Percentiles rank a stretch among this genome's conserved stretches.
Conservation (phyloP, 805 yeast genomes). For the Kodamaea hsintzibuensis region DNA sequence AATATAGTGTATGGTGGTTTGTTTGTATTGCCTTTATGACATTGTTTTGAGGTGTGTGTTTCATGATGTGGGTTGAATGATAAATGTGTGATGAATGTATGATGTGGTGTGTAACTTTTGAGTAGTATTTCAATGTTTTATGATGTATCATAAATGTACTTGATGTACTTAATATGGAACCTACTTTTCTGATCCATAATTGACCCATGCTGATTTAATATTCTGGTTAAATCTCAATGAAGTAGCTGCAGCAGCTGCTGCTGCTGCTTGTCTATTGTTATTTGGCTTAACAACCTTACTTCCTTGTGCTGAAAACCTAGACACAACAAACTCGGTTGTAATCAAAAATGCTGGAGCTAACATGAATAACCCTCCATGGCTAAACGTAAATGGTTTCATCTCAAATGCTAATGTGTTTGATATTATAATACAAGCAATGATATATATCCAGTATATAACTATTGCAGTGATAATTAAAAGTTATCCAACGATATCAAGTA, state of each 20-base stretch:
- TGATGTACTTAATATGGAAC: neutral
- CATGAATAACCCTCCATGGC: slow-evolving; percentile 25
- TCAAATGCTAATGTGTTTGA: neutral
- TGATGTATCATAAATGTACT: no score
- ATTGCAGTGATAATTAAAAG: neutral
- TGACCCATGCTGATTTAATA: slow-evolving; percentile 5
- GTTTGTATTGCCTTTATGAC: no score
- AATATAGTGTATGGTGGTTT: no score
- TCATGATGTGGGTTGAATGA: neutral
- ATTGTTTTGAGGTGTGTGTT: neutral
- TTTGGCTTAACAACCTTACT: slow-evolving; percentile 10
- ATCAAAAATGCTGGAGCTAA: slow-evolving; percentile 34
- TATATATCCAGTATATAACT: slow-evolving; percentile 9
- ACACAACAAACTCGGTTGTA: slow-evolving; percentile 29
- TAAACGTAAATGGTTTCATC: slow-evolving; percentile 19
- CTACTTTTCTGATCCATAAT: neutral
- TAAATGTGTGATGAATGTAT: neutral
- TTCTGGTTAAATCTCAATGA: slow-evolving; percentile 8
- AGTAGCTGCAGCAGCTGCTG: slow-evolving; percentile 4
- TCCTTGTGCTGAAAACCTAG: slow-evolving; percentile 21
- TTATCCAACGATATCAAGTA: neutral
- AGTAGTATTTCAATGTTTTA: no score
- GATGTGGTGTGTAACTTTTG: neutral
- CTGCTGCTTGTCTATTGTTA: slow-evolving; percentile 8
- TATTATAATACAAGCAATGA: slow-evolving; percentile 3